Conservation (phyloP, 345 rosid species). For the Citrus maxima region DNA sequence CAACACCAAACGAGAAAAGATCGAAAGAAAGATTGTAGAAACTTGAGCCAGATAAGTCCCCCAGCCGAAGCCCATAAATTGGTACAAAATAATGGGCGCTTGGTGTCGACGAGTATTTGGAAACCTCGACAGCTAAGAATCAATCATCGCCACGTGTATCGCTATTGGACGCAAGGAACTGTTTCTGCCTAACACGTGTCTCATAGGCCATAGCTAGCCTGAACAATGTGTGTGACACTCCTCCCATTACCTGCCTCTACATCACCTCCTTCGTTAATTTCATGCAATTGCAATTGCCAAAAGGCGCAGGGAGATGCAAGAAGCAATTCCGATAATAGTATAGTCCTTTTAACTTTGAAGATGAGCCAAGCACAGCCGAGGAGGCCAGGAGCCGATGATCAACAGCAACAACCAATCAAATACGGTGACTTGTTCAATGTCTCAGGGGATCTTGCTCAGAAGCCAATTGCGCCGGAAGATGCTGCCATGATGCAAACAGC, state of each 20-base stretch:
- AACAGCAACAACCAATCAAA: slow-evolving; percentile 26
- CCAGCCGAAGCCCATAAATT: background rate
- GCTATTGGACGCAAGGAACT: background rate
- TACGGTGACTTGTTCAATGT: slow-evolving; percentile 33
- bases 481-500: slow-evolving; percentile 39
- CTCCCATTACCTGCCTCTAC: background rate
- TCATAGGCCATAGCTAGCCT: too few relatives aligned
- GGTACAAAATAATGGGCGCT: background rate
- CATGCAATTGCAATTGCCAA: background rate
- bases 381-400: slow-evolving; percentile 7
- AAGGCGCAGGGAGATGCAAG: background rate
- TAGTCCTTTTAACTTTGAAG: background rate
- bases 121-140: slow-evolving; percentile 2
- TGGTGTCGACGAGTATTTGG: background rate
- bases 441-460: slow-evolving; percentile 22
- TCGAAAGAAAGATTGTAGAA: too few relatives aligned
- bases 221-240: background rate
- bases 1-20: too few relatives aligned
- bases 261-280: background rate
- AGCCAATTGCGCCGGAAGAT: slow-evolving; percentile 29
- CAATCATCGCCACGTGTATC: background rate
- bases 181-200: background rate
- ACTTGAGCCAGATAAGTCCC: background rate
- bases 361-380: slow-evolving; percentile 44
- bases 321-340: background rate